phyloP scores from a whole-genome alignment of 495 filamentous ascomycete species.

The Aspergillus ostianus region DNA sequence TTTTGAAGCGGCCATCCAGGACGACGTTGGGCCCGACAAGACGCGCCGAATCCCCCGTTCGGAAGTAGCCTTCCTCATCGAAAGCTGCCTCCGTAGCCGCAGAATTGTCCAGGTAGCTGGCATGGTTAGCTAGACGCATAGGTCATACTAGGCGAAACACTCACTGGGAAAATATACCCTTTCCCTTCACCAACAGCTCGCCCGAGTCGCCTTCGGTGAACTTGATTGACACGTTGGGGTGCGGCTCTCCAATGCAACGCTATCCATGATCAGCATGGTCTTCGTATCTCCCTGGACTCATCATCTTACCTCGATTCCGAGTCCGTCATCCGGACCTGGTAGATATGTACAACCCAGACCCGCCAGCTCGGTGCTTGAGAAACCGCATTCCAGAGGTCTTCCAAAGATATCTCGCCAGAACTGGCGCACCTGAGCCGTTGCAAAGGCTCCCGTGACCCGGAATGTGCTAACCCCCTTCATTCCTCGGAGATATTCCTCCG shows the following conservation, averaged over 20 bases:
- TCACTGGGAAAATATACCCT: not conserved
- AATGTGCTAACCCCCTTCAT: not conserved
- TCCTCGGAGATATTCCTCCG: not conserved
- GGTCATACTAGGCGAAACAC: not conserved
- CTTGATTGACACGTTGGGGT: not conserved
- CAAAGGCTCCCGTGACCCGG: not conserved
- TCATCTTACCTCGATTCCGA: not conserved
- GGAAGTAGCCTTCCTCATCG: constrained; percentile 13
- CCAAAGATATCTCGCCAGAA: not conserved
- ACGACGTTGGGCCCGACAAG: constrained; percentile 9
- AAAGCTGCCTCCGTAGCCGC: constrained; percentile 11
- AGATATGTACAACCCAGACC: not conserved
- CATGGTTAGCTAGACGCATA: not conserved
- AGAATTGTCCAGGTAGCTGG: constrained; percentile 14
- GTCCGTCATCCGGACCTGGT: not conserved
- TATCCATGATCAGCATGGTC: not conserved
- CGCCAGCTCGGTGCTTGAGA: not conserved
- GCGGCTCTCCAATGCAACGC: not conserved
- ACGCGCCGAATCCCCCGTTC: constrained; percentile 14
- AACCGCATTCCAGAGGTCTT: not conserved
- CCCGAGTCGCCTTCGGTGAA: not conserved
- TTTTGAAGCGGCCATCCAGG: constrained; percentile 11
- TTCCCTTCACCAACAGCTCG: not conserved
- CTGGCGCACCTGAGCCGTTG: not conserved
- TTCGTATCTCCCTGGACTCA: not conserved